Conservation (phyloP, 202 grass and related monocot genomes). For the Panicum hallii region DNA sequence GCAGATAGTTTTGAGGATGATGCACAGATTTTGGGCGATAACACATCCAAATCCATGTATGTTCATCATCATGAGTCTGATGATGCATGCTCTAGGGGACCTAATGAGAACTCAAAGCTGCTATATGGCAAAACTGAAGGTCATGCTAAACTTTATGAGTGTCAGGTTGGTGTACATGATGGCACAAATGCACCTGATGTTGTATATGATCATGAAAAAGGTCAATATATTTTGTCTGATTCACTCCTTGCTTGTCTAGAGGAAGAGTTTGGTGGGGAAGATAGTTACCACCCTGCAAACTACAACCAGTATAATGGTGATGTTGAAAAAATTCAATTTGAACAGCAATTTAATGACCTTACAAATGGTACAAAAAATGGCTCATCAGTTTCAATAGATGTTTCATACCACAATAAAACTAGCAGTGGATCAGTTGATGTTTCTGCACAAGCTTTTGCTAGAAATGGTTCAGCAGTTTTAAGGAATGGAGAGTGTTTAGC, state of each 20-base stretch:
- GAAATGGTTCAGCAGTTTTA: constrained; percentile 8
- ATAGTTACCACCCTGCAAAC: constrained; percentile 45
- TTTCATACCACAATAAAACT: constrained; percentile 26
- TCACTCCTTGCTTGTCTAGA: constrained; percentile 78
- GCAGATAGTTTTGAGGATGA: constrained; percentile 91
- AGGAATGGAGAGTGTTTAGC: constrained; percentile 23
- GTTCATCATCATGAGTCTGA: constrained; percentile 40
- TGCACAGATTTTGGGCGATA: constrained; percentile 34
- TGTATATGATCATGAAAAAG: constrained; percentile 58
- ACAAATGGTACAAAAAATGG: constrained; percentile 36
- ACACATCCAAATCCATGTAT: constrained; percentile 33
- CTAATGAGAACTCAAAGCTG: constrained; percentile 44
- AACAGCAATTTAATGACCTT: constrained; percentile 35
- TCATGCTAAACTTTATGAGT: constrained; percentile 35
- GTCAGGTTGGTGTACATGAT: constrained; percentile 35
- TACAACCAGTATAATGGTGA: constrained; percentile 27
- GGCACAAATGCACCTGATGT: constrained; percentile 42
- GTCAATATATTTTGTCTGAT: constrained; percentile 76
- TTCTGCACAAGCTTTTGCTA: constrained; percentile 36
- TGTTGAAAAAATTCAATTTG: constrained; percentile 20
- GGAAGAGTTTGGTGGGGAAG: constrained; percentile 65
- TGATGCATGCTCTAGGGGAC: constrained; percentile 51
- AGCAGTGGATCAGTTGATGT: constrained; percentile 34
- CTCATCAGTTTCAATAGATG: constrained; percentile 33
- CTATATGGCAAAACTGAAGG: constrained; percentile 40